These are phyloP conservation scores for Pyricularia pennisetigena DNA, from an alignment of 2,329 filamentous ascomycete genomes.

Conservation along the genomic window DNA sequence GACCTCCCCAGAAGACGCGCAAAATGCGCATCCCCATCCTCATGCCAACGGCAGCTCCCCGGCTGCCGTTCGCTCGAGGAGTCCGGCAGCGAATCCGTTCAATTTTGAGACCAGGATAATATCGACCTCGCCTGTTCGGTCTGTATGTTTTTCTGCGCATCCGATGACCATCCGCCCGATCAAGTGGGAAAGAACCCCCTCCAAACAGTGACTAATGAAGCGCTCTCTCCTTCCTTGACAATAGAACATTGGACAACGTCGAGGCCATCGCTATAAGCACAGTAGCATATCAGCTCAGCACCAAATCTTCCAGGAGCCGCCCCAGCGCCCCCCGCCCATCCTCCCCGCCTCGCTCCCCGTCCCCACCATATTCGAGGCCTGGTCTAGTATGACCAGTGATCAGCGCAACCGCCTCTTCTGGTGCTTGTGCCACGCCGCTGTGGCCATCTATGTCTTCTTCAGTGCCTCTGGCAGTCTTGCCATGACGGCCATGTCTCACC, in stretches of 20 bases:
- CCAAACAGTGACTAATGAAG: neutral
- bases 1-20: slow-evolving; percentile 21
- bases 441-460: slow-evolving; percentile 80
- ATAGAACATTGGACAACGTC: slow-evolving; percentile 80
- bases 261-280: slow-evolving; percentile 96
- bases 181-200: neutral
- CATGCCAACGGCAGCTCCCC: slow-evolving; percentile 11
- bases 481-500: slow-evolving; percentile 82
- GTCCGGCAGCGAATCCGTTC: slow-evolving; percentile 58
- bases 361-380: slow-evolving; percentile 79
- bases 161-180: neutral
- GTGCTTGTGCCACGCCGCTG: slow-evolving; percentile 79
- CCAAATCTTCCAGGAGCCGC: slow-evolving; percentile 92
- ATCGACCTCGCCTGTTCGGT: slow-evolving; percentile 66
- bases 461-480: slow-evolving; percentile 77
- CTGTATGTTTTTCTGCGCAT: slow-evolving; percentile 39
- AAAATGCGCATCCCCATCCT: slow-evolving; percentile 6
- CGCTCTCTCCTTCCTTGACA: slow-evolving; percentile 5
- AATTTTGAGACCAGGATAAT: slow-evolving; percentile 85
- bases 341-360: slow-evolving; percentile 87
- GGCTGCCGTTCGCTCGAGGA: slow-evolving; percentile 9
- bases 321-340: slow-evolving; percentile 73
- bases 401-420: slow-evolving; percentile 78
- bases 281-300: slow-evolving; percentile 81
- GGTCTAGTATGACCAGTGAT: slow-evolving; percentile 79